Base-by-base conservation (phyloP, 1,284 basidiomycete genomes). In the Cutaneotrichosporon cavernicola region DNA sequence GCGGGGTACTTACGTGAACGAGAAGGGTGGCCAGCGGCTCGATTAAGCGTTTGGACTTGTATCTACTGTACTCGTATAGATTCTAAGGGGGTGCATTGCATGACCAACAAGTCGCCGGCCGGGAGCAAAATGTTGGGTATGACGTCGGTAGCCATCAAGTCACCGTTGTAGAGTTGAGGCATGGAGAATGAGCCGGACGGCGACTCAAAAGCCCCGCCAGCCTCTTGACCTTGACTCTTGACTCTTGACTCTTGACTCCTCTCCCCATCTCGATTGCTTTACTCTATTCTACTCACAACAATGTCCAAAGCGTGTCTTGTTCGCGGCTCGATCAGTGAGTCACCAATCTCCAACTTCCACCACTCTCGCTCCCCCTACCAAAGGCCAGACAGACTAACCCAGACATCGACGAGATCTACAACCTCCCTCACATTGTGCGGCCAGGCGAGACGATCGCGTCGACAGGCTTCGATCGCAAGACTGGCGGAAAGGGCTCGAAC, bases 401-500 rank as follows among this genome's bases (percentile, higher is more conserved):
- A 68, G 67, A 68, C 67, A 68, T 68, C 47, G 67, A 68, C 60
- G 67, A 83, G 69, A 82, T 83, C 75, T 83, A 81, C 71, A 63
- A 69, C 32, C 70, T 83, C 2, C 76, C 79, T 0, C 81, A 82
- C 61, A 80, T 82, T 62, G 82, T 83, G 21, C 67, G 73, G 7
- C 76, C 81, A 0, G 83, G 83, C 0, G 82, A 84, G 70, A 84
- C 83, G 7, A 80, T 83, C 61, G 77, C 82, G 5, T 82, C 82
- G 0, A 78, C 74, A 9, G 67, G 65, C 0, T 76, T 80, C 58
- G 73, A 76, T 22, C 74, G 77, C 26, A 71, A 76, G 52, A 76
- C 80, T 8, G 83, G 83, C 9, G 83, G 83, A 0, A 84, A 84
- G 67, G 83, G 83, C n/a, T 82, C 82, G 7, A 84, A 84, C 65